phyloP scores from a whole-genome alignment of 176 grass and related monocot species.

The Musa itinerans region DNA sequence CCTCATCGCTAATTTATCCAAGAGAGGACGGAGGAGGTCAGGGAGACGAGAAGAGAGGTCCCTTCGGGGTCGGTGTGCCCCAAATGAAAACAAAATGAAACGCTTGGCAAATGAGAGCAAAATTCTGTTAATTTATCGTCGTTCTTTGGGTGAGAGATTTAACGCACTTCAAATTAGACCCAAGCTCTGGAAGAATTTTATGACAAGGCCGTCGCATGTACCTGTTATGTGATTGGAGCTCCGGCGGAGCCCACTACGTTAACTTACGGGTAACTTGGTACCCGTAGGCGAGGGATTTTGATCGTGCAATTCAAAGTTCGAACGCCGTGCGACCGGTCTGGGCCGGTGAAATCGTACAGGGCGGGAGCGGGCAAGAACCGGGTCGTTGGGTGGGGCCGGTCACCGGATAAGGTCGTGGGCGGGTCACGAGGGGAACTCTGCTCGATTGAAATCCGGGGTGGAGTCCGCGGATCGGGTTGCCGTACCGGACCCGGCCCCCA shows the following conservation, averaged over 20 bases:
- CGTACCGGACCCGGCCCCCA: background rate
- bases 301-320: background rate
- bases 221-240: background rate
- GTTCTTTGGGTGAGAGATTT: background rate
- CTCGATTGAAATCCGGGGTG: background rate
- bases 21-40: background rate
- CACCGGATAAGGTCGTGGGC: background rate
- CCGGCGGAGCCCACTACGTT: background rate
- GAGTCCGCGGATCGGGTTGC: background rate
- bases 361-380: background rate
- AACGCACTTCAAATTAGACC: background rate
- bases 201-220: background rate
- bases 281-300: background rate
- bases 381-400: background rate
- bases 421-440: background rate
- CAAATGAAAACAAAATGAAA: slow-evolving; percentile 8
- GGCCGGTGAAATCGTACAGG: background rate
- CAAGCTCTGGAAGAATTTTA: too few species aligned
- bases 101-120: background rate
- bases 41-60: background rate
- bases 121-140: background rate
- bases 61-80: background rate
- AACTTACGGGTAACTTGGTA: too few species aligned
- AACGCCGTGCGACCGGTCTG: background rate
- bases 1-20: background rate